phyloP scores from a whole-genome alignment of 306 rosid genomes.

The Lupinus albus region DNA sequence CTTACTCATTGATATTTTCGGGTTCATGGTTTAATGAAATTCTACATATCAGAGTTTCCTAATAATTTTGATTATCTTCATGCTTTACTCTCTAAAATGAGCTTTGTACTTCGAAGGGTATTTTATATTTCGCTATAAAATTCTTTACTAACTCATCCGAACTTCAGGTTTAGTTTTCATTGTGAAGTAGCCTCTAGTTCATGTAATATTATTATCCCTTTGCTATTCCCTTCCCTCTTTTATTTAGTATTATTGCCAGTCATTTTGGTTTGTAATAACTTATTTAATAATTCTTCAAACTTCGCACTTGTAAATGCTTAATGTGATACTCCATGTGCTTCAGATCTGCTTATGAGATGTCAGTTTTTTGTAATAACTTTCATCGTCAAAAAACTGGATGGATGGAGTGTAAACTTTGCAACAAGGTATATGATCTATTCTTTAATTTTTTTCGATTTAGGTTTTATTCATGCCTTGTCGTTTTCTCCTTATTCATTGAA shows the following conservation, averaged over 20 bases:
- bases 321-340: constrained; percentile 32
- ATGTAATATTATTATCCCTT: constrained; percentile 3
- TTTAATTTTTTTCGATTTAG: background rate
- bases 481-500: constrained; percentile 19
- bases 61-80: background rate
- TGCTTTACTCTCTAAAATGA: background rate
- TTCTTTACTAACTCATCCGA: background rate
- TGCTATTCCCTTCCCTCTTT: constrained; percentile 12
- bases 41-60: background rate
- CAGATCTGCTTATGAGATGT: constrained; percentile 69
- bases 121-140: background rate
- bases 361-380: constrained; percentile 66
- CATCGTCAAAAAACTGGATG: constrained; percentile 86
- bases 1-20: constrained; percentile 14
- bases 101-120: constrained; percentile 2
- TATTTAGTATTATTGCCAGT: constrained; percentile 28
- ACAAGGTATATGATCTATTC: constrained; percentile 59
- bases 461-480: background rate
- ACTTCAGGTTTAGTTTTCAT: constrained; percentile 19
- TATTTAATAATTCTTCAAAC: background rate
- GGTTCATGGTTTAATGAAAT: constrained; percentile 17
- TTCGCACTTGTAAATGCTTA: constrained; percentile 34
- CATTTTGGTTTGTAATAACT: constrained; percentile 35
- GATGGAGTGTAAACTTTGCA: constrained; percentile 88
- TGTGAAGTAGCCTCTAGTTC: background rate